Conservation (phyloP, 192 early-diverging fungal species). For the Phlyctochytrium planicorne region DNA sequence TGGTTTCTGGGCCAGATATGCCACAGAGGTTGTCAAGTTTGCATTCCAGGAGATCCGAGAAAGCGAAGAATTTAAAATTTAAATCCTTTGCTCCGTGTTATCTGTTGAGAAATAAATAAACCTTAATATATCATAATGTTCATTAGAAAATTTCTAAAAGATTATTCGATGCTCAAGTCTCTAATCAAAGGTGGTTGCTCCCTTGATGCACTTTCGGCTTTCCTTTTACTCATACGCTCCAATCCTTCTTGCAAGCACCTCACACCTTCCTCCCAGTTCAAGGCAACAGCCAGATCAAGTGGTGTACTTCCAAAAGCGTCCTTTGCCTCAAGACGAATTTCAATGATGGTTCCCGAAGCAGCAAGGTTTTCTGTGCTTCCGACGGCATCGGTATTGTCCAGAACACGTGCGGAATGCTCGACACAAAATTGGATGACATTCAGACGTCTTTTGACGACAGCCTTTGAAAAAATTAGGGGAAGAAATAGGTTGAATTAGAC, state of each 20-base stretch:
- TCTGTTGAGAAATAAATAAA: no score
- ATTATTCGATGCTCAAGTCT: no score
- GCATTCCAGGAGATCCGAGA: constrained; percentile 17
- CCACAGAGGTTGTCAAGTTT: constrained; percentile 35
- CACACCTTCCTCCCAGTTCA: constrained; percentile 23
- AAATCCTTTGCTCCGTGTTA: no score
- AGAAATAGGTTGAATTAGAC: not conserved
- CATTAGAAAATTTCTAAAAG: no score
- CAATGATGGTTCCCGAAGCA: constrained; percentile 13
- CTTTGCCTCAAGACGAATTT: constrained; percentile 41
- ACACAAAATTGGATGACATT: constrained; percentile 19
- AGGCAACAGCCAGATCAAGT: constrained; percentile 45
- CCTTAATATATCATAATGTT: no score
- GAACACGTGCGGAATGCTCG: constrained; percentile 13
- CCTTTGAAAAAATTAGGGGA: constrained; percentile 12
- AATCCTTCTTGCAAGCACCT: constrained; percentile 13
- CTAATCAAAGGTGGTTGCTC: no score
- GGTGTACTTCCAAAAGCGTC: constrained; percentile 60
- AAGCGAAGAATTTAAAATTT: not conserved
- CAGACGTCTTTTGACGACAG: constrained; percentile 17
- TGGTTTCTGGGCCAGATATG: constrained; percentile 56
- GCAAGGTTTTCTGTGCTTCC: not conserved
- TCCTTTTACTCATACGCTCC: not conserved
- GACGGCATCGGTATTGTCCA: constrained; percentile 8
- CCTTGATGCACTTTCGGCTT: no score